Percentiles rank a stretch among this genome's conserved stretches.
phyloP scores from a whole-genome alignment of 2,329 filamentous ascomycete species.

The Madurella mycetomatis region DNA sequence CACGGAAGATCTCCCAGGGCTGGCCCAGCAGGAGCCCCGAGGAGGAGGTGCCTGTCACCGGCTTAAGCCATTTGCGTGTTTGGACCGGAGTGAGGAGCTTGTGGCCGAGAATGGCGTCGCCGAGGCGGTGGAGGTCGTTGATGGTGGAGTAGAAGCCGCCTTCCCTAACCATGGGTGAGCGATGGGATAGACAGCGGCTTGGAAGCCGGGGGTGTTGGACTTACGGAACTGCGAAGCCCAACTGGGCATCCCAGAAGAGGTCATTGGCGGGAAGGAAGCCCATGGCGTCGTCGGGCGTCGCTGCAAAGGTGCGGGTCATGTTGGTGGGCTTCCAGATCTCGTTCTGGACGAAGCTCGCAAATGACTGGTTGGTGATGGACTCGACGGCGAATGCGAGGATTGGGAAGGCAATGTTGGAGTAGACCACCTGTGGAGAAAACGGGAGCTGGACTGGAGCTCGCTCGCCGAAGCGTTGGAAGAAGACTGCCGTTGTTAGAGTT shows the following conservation, averaged over 20 bases:
- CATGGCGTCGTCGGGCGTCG: conserved; percentile 29
- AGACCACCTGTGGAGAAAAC: conserved; percentile 40
- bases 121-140: conserved; percentile 39
- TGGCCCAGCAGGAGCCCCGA: conserved; percentile 38
- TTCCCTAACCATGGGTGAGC: conserved; percentile 10
- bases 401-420: conserved; percentile 46
- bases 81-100: conserved; percentile 36
- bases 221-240: conserved; percentile 35
- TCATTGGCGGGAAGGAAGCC: conserved; percentile 36
- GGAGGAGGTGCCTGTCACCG: conserved; percentile 35
- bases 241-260: conserved; percentile 31
- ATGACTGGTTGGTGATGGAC: conserved; percentile 37
- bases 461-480: conserved; percentile 28
- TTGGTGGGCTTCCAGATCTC: conserved; percentile 39
- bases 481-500: conserved; percentile 12
- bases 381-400: conserved; percentile 44
- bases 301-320: conserved; percentile 38
- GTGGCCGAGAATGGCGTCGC: conserved; percentile 39
- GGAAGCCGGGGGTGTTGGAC: conserved; percentile 8
- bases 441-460: conserved; percentile 39
- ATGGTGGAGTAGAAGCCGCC: conserved; percentile 41
- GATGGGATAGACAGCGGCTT: not conserved
- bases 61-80: conserved; percentile 45
- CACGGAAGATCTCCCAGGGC: conserved; percentile 45
- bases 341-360: conserved; percentile 36